Evolutionary conservation across 1,284 basidiomycete species (phyloP), one percentile per base, ranked within the genome.

Genomic region (Ganoderma meredithae): DNA sequence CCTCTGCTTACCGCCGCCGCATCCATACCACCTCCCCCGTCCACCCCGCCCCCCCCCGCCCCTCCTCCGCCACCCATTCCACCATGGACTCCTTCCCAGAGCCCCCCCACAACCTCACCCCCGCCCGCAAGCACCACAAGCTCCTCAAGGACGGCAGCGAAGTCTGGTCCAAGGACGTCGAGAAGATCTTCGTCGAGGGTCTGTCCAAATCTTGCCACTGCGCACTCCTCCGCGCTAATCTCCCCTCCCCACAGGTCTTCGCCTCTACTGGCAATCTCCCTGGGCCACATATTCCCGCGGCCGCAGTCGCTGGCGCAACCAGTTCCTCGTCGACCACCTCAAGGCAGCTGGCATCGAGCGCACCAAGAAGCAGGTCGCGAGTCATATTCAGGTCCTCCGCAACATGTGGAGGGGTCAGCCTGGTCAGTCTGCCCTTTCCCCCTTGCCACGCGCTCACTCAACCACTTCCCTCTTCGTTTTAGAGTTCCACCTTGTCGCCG

Each of bases 321-420:
- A 93, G 79, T 94, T 90, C 76, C 86, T 94, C 71, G 92, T 94
- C 76, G 91, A 93, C 71, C 90, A 90, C 75, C 86, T 94, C 67
- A 83, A 87, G 67, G 87, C 85, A 72, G 81, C 83, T 53, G 90
- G 89, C 67, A 87, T 94, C 75, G 83, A 84, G 39, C 88, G 92
- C 43, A 85, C 90, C 52, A 93, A 92, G 84, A 94, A 94, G 77
- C 92, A 94, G 78, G 92, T 94, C 73, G 92, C 93, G 22, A 92
- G 90, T 76, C 92, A 94, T 76, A 92, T 94, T 63, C 92, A 94
- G 76, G 92, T 94, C 66, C 79, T 94, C 60, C 83, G 91, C 58
- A 94, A 93, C 76, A 94, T 94, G 92, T 93, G 91, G 92, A 93
- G 93, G 76, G 92, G 91, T 43, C 88, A 92, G 69, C 84, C 88